A percentile compares a stretch with the other conserved stretches of the same genome.
phyloP scores from a whole-genome alignment of 805 yeast genomes.

The Candida morakotiae region DNA sequence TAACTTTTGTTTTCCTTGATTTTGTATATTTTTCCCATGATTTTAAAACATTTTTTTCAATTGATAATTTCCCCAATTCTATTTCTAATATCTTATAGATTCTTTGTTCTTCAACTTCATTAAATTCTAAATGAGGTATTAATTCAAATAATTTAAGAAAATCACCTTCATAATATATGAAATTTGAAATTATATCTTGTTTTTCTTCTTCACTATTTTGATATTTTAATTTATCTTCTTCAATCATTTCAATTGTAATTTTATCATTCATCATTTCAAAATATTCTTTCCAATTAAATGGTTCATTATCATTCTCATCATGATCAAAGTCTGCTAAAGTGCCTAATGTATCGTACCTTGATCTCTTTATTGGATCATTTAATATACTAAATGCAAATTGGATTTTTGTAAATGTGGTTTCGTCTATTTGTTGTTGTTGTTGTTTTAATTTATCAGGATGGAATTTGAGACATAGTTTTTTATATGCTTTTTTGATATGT shows the following conservation, averaged over 20 bases:
- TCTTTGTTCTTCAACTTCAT: constrained; percentile 56
- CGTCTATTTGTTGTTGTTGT: constrained; percentile 9
- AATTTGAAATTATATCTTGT: constrained; percentile 58
- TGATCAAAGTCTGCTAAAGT: constrained; percentile 40
- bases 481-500: constrained; percentile 64
- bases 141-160: constrained; percentile 65
- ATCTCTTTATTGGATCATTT: constrained; percentile 52
- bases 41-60: constrained; percentile 26
- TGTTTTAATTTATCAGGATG: constrained; percentile 69
- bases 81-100: constrained; percentile 47
- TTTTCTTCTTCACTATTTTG: constrained; percentile 58
- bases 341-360: constrained; percentile 69
- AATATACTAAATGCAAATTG: constrained; percentile 74
- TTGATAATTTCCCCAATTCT: constrained; percentile 28
- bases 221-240: constrained; percentile 61
- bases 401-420: constrained; percentile 51
- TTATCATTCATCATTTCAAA: constrained; percentile 45
- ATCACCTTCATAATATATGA: constrained; percentile 61
- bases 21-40: constrained; percentile 51
- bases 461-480: constrained; percentile 54
- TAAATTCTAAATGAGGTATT: constrained; percentile 72
- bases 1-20: constrained; percentile 44
- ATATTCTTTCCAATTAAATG: constrained; percentile 59
- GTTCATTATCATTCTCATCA: constrained; percentile 25
- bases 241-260: constrained; percentile 62